A percentile compares a stretch with the other conserved stretches of the same genome.
These are phyloP conservation scores for Myxozyma lipomycoides DNA, from an alignment of 805 yeast genomes.

Conservation along the genomic window DNA sequence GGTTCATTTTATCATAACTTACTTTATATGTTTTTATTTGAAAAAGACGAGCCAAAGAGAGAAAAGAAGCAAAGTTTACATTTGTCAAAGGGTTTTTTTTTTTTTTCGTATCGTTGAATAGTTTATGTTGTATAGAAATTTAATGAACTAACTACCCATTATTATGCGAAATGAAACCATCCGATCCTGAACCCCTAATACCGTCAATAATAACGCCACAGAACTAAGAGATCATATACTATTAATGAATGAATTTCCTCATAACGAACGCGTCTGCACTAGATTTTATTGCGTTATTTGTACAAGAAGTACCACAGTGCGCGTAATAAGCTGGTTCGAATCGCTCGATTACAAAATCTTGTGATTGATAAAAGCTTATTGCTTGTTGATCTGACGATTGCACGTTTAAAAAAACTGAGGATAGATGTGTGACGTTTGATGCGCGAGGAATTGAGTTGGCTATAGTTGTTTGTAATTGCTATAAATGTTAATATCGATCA, in stretches of 20 bases:
- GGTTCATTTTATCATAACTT: background rate
- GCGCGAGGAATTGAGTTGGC: too few relatives aligned
- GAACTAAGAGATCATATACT: background rate
- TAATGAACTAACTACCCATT: background rate
- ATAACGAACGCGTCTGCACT: background rate
- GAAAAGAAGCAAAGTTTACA: too few relatives aligned
- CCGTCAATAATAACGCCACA: background rate
- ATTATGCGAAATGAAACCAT: background rate
- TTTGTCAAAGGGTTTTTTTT: too few relatives aligned
- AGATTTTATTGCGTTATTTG: too few relatives aligned
- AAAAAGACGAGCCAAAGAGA: too few relatives aligned
- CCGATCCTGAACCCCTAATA: background rate
- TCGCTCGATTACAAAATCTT: slow-evolving; percentile 13
- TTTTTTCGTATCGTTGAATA: background rate
- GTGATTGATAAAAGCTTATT: slow-evolving; percentile 10
- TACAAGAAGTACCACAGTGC: background rate
- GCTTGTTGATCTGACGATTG: slow-evolving; percentile 8
- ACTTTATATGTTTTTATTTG: too few relatives aligned
- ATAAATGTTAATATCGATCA: background rate
- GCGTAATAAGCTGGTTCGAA: slow-evolving; percentile 14
- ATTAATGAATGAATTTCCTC: background rate
- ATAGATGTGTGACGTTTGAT: too few relatives aligned
- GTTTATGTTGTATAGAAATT: background rate
- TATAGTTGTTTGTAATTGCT: too few relatives aligned
- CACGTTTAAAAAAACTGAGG: background rate